Conservation (phyloP, 1,284 basidiomycete species). For the Omphalotus olearius region DNA sequence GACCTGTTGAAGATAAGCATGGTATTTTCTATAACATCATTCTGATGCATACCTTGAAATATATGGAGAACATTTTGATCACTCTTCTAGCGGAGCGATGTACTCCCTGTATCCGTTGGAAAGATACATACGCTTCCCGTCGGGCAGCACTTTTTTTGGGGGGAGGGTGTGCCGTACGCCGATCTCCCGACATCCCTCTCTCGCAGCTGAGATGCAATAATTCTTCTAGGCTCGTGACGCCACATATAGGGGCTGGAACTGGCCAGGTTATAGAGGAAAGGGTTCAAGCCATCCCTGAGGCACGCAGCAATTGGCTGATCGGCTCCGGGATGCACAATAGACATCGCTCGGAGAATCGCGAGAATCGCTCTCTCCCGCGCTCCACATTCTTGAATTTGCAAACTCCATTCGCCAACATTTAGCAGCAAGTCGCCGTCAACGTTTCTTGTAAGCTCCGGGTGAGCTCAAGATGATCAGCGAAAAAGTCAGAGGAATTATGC, state of each 20-base stretch:
- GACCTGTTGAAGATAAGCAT: slow-evolving; percentile 32
- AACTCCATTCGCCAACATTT: slow-evolving; percentile 19
- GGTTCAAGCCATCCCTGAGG: neutral
- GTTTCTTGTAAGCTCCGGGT: slow-evolving; percentile 15
- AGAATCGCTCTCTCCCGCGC: no score
- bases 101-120: slow-evolving; percentile 26
- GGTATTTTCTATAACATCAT: neutral
- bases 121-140: slow-evolving; percentile 21
- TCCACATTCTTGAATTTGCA: slow-evolving; percentile 15
- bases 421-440: slow-evolving; percentile 15
- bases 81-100: slow-evolving; percentile 10
- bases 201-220: neutral
- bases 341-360: no score
- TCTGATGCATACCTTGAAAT: neutral
- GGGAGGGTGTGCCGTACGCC: slow-evolving; percentile 31
- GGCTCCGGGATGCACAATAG: slow-evolving; percentile 16
- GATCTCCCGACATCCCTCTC: slow-evolving; percentile 1
- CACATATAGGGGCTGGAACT: slow-evolving; percentile 27
- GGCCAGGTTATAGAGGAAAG: slow-evolving; percentile 28
- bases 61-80: slow-evolving; percentile 10
- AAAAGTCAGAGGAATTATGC: neutral
- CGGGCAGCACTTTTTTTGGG: slow-evolving; percentile 27
- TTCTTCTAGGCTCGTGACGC: slow-evolving; percentile 24
- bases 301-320: neutral
- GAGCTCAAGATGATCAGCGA: neutral